These are phyloP conservation scores for Simplicillium sp. DNA, from an alignment of 2,329 filamentous ascomycete species.

Conservation along the genomic window DNA sequence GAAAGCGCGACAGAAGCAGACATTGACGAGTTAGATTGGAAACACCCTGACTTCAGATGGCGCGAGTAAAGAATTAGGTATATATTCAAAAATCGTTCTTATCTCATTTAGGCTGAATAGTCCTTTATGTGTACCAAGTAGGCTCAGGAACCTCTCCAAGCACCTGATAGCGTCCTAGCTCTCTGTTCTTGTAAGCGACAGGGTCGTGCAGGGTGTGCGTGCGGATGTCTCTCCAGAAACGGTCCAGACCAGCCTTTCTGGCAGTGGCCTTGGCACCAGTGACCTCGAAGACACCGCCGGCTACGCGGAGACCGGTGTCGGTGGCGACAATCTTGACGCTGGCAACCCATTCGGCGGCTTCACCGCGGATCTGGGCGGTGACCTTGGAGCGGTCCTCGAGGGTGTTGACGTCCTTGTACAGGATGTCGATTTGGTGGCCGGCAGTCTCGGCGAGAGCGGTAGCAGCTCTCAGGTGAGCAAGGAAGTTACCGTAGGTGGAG, in stretches of 20 bases:
- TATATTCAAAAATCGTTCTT: no score
- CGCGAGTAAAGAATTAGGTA: conserved; percentile 8
- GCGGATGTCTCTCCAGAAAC: conserved; percentile 58
- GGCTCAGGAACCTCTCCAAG: conserved; percentile 46
- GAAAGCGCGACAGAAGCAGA: conserved; percentile 42
- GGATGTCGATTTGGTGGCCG: conserved; percentile 33
- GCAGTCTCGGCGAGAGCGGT: conserved; percentile 49
- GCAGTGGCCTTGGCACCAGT: conserved; percentile 50
- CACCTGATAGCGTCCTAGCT: conserved; percentile 48
- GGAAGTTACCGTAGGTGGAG: conserved; percentile 53
- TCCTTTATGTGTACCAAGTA: conserved; percentile 48
- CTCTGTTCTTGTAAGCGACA: conserved; percentile 56
- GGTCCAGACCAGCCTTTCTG: conserved; percentile 49
- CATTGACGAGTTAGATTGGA: conserved; percentile 57
- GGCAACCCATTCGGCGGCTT: conserved; percentile 53
- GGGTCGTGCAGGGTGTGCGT: conserved; percentile 60
- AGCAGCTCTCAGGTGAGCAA: conserved; percentile 51
- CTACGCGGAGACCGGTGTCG: conserved; percentile 48
- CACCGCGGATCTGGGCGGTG: conserved; percentile 43
- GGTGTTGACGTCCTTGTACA: conserved; percentile 32
- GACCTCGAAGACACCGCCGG: conserved; percentile 54
- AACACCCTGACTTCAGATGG: conserved; percentile 60
- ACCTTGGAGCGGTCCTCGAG: conserved; percentile 29
- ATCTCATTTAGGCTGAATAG: no score
- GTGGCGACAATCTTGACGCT: conserved; percentile 54